Percentiles rank a stretch among this genome's conserved stretches.
phyloP scores from a whole-genome alignment of 2,329 filamentous ascomycete species.

The Sordariomycetes sp. region DNA sequence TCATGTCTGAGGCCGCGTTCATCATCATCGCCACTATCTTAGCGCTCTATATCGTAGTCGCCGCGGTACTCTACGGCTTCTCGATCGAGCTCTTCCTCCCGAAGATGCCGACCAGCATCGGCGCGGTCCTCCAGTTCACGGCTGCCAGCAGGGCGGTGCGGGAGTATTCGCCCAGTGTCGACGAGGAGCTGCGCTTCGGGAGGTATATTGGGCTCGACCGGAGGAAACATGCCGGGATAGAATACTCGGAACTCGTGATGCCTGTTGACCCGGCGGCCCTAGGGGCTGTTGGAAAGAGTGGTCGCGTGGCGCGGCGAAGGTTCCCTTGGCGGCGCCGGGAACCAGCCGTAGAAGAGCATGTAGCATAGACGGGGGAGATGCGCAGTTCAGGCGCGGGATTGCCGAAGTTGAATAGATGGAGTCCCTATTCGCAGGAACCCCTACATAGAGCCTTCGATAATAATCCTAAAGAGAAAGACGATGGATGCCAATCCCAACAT shows the following conservation, averaged over 20 bases:
- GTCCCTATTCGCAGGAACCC: too few species aligned
- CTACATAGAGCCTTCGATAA: too few species aligned
- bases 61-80: constrained; percentile 28
- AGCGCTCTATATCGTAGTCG: constrained; percentile 27
- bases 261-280: constrained; percentile 2
- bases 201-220: constrained; percentile 36
- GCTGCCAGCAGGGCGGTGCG: constrained; percentile 31
- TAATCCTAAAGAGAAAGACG: too few species aligned
- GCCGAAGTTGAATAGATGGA: too few species aligned
- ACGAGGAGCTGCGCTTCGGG: constrained; percentile 33
- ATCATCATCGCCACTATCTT: constrained; percentile 32
- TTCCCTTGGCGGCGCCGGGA: background rate
- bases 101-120: constrained; percentile 39
- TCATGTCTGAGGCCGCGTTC: constrained; percentile 35
- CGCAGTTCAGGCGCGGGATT: background rate
- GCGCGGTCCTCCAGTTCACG: constrained; percentile 32
- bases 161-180: background rate
- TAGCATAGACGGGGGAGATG: background rate
- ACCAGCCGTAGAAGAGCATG: background rate
- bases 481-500: too few species aligned
- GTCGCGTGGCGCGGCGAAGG: background rate
- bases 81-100: constrained; percentile 32
- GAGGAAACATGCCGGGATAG: constrained; percentile 36
- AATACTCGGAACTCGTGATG: constrained; percentile 32
- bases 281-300: background rate